These are phyloP conservation scores for Lepraria neglecta DNA, from an alignment of 495 filamentous ascomycete genomes.

Conservation along the genomic window DNA sequence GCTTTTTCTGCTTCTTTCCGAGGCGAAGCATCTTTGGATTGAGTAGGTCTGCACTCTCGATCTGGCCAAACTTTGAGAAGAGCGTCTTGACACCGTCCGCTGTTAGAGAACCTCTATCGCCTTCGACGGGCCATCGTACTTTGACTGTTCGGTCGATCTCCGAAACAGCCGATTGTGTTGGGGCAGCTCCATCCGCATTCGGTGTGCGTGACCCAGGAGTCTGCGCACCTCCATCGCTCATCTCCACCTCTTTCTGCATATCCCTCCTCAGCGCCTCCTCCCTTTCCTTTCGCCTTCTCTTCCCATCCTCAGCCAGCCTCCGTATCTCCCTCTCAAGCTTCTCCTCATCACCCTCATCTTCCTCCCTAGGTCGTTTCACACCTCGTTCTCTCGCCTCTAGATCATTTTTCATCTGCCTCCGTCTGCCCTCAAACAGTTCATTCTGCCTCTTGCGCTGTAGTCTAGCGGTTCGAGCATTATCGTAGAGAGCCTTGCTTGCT, in stretches of 20 bases:
- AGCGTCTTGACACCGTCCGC: constrained; percentile 40
- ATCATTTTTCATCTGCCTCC: constrained; percentile 71
- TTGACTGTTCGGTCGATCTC: constrained; percentile 56
- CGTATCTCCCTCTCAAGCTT: constrained; percentile 55
- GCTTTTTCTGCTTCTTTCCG: constrained; percentile 49
- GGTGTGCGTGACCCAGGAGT: constrained; percentile 5
- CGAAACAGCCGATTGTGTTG: constrained; percentile 33
- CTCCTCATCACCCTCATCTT: constrained; percentile 51
- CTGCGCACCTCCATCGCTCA: constrained; percentile 29
- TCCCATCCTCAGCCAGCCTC: constrained; percentile 59
- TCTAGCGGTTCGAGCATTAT: constrained; percentile 59
- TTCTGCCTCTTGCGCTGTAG: constrained; percentile 55
- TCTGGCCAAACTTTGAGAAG: constrained; percentile 50
- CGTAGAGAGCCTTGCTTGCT: constrained; percentile 56
- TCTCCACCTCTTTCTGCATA: constrained; percentile 36
- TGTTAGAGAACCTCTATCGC: constrained; percentile 39
- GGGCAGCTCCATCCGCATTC: neutral
- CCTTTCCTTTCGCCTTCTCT: constrained; percentile 44
- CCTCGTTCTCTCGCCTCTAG: constrained; percentile 56
- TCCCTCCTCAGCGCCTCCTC: constrained; percentile 44
- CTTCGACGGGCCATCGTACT: constrained; percentile 51
- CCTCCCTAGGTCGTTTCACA: constrained; percentile 36
- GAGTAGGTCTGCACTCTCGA: constrained; percentile 49
- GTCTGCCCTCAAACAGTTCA: constrained; percentile 58
- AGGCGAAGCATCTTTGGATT: constrained; percentile 50